phyloP scores from a whole-genome alignment of 129 eudicot species.

The Chrysanthemum seticuspe region DNA sequence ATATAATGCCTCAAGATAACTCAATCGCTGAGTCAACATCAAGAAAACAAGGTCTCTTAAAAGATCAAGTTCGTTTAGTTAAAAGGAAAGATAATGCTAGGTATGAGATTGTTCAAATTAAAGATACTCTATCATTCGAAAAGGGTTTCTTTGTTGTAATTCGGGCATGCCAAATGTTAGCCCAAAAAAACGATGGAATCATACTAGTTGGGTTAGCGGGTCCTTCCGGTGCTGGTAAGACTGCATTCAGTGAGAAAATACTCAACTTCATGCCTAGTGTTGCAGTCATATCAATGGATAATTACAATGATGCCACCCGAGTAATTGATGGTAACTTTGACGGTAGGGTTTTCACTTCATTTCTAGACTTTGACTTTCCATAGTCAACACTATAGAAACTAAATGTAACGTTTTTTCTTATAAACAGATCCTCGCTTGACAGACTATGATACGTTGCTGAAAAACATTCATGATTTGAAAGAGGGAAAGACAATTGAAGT shows the following conservation, averaged over 20 bases:
- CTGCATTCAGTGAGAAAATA: conserved; percentile 79
- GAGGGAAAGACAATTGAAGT: conserved; percentile 72
- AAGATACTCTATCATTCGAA: conserved; percentile 71
- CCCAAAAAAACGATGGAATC: conserved; percentile 79
- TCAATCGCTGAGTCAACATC: conserved; percentile 38
- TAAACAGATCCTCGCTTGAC: conserved; percentile 92
- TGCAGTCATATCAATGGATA: conserved; percentile 95
- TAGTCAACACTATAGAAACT: not conserved
- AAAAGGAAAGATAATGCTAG: conserved; percentile 70
- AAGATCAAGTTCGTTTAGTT: conserved; percentile 76
- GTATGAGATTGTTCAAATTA: conserved; percentile 68
- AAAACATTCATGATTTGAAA: conserved; percentile 80
- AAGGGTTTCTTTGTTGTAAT: conserved; percentile 84
- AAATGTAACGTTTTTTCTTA: conserved; percentile 8
- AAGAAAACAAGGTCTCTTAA: conserved; percentile 64
- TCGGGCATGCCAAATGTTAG: conserved; percentile 84
- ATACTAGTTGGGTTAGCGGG: conserved; percentile 82
- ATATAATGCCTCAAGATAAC: conserved; percentile 49
- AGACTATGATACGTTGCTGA: conserved; percentile 84
- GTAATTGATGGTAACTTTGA: conserved; percentile 88
- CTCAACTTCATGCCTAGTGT: conserved; percentile 84
- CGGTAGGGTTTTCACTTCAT: conserved; percentile 43
- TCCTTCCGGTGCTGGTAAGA: conserved; percentile 98
- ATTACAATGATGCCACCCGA: conserved; percentile 82
- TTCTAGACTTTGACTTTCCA: not conserved